Base-by-base conservation (phyloP, 1,284 basidiomycete species). In the Vanrija humicola region DNA sequence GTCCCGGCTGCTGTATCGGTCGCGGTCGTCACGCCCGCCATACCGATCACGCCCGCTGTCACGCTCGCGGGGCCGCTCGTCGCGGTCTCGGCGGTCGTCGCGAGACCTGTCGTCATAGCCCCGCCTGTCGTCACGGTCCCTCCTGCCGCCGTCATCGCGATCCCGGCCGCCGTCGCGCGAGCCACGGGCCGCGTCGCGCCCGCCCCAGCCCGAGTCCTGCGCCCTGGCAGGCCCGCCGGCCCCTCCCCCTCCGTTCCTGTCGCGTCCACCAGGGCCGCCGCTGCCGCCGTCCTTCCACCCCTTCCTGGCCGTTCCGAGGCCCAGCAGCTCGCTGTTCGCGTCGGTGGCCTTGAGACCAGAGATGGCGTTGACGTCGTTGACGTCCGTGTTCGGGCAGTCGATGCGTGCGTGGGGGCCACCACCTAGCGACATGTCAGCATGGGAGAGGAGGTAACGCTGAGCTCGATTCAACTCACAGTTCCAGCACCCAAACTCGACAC, bases 381-480 rank as follows among this genome's bases (percentile, higher is more conserved):
- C 54, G 26, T 48, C 43, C 46, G 64, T 62, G 52, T 73, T 74
- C 0, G 74, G 74, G 49, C 74, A 77, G 51, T 75, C 73, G 58
- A 88, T 89, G 72, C 90, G 90, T 44, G 91, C 75, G 80, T 95
- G 91, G 7, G 89, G 87, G 0, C 91, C 91, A 18, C 91, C 90
- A 70, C 67, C 69, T 70, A 42, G 21, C 21, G 5, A 23, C 10
- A 14, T 39, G 56, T 48, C 39, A 58, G 46, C 28, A 8, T 6
- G 19, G 25, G 21, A 23, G 21, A 23, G 21, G 21, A 23, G 5
- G 21, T 23, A 23, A 23, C 21, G 21, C 21, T 23, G 21, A 23
- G 38, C 18, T 15, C 46, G 23, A 26, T 48, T 23, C 43, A 2
- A 63, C 64, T 39, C 40, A 67, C 94, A 98, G 47, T 84, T 74